A percentile compares a stretch with the other conserved stretches of the same genome.
Evolutionary conservation across 768 basidiomycete genomes (phyloP).

Genomic region (Leccinum sublutescens): DNA sequence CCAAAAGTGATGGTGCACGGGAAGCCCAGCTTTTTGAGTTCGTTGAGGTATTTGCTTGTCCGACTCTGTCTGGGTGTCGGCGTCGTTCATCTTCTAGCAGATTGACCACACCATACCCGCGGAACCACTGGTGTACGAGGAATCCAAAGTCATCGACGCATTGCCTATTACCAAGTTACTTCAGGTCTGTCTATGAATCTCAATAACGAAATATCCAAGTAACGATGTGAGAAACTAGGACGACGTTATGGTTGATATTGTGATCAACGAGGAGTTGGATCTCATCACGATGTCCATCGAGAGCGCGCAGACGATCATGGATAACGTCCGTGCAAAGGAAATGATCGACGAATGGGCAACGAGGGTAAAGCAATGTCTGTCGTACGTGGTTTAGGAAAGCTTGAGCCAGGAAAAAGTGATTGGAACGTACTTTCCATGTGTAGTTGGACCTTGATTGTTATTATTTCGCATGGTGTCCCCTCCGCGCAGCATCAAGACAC

Average conservation of each 20-base stretch:
- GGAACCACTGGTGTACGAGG: conserved; percentile 4
- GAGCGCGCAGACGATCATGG: conserved; percentile 17
- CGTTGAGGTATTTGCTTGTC: conserved; percentile 33
- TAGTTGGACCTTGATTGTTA: not conserved
- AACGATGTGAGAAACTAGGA: conserved; percentile 22
- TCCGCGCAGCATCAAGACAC: conserved; percentile 79
- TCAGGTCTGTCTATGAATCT: conserved; percentile 19
- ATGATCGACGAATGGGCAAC: conserved; percentile 21
- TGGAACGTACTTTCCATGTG: conserved; percentile 5
- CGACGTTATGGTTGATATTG: conserved; percentile 35
- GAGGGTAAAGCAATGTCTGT: conserved; percentile 15
- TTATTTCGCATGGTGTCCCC: conserved; percentile 37
- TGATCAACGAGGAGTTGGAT: conserved; percentile 18
- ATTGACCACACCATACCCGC: conserved; percentile 37
- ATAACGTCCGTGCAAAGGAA: conserved; percentile 12
- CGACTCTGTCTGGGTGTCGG: not conserved
- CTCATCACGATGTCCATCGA: conserved; percentile 24
- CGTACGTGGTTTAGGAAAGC: conserved; percentile 1
- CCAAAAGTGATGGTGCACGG: conserved; percentile 26
- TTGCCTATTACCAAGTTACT: conserved; percentile 24
- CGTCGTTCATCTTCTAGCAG: conserved; percentile 19
- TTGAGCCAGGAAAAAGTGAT: not conserved
- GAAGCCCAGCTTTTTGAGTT: conserved; percentile 27
- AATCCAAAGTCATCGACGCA: conserved; percentile 13
- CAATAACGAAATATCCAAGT: not conserved